A percentile compares a stretch with the other conserved stretches of the same genome.
phyloP scores from a whole-genome alignment of 306 rosid genomes.

The Ammopiptanthus mongolicus region DNA sequence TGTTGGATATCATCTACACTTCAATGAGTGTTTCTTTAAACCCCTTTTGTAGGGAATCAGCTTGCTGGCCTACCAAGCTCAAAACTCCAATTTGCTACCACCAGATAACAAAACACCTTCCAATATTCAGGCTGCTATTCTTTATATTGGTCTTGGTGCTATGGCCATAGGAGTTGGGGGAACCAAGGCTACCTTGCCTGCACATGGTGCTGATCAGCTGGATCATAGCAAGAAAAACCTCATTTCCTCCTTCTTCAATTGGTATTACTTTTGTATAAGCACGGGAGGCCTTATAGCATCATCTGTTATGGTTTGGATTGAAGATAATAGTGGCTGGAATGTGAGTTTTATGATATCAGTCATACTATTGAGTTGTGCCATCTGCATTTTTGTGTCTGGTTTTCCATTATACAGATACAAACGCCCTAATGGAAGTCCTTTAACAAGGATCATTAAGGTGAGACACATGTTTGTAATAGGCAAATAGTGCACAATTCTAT shows the following conservation, averaged over 20 bases:
- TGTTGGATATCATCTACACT: background rate
- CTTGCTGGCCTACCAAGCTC: conserved; percentile 35
- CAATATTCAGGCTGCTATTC: conserved; percentile 7
- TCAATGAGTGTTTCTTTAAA: background rate
- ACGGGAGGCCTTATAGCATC: conserved; percentile 24
- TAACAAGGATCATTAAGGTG: conserved; percentile 30
- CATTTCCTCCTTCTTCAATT: conserved; percentile 40
- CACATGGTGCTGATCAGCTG: conserved; percentile 49
- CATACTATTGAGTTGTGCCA: conserved; percentile 1
- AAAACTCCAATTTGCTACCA: background rate
- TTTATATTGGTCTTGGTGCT: conserved; percentile 27
- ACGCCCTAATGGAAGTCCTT: conserved; percentile 32
- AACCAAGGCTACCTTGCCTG: conserved; percentile 28
- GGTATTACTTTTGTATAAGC: conserved; percentile 33
- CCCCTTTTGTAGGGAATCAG: conserved; percentile 11
- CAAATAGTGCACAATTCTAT: too few species aligned
- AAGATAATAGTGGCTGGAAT: conserved; percentile 36
- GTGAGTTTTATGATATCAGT: conserved; percentile 20
- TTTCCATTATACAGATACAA: conserved; percentile 23
- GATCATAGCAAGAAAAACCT: conserved; percentile 24
- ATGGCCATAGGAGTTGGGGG: conserved; percentile 34
- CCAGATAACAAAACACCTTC: background rate
- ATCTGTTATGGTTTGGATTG: conserved; percentile 35
- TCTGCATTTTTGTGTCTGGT: conserved; percentile 16
- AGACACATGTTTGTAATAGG: background rate